Conservation (phyloP, 2,329 filamentous ascomycete genomes). For the Ophiostoma australiae region DNA sequence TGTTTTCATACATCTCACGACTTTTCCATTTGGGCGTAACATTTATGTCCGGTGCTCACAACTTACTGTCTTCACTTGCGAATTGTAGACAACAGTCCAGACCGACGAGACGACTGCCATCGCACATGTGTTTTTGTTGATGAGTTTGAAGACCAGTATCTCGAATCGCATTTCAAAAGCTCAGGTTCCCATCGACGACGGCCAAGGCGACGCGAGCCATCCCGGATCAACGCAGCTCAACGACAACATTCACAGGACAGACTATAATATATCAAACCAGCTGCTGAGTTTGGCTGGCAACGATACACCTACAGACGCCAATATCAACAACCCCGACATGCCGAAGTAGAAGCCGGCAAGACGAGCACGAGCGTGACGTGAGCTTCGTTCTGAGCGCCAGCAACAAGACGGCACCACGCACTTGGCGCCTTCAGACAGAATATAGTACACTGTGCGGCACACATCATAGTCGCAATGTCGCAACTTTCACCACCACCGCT, state of each 20-base stretch:
- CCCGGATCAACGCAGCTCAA: not conserved
- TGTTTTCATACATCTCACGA: not conserved
- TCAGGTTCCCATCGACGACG: not conserved
- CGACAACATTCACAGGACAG: not conserved
- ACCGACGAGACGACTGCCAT: no score
- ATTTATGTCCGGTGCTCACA: not conserved
- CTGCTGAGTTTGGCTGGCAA: not conserved
- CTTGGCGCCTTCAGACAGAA: not conserved
- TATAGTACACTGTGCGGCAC: not conserved
- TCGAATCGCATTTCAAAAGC: no score
- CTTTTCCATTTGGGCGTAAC: not conserved
- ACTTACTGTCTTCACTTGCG: no score
- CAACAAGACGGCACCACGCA: not conserved
- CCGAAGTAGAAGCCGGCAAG: slow-evolving; percentile 7
- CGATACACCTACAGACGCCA: not conserved
- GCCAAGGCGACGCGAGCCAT: not conserved
- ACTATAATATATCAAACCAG: not conserved
- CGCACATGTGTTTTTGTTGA: no score
- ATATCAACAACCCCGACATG: not conserved
- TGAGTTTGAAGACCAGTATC: no score
- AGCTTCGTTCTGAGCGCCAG: not conserved
- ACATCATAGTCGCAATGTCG: not conserved
- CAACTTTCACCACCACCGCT: slow-evolving; percentile 4
- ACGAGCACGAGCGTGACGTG: slow-evolving; percentile 11
- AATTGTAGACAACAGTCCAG: no score